Base-by-base conservation (phyloP, 352 stramenopile genomes). In the Sclerospora graminicola region DNA sequence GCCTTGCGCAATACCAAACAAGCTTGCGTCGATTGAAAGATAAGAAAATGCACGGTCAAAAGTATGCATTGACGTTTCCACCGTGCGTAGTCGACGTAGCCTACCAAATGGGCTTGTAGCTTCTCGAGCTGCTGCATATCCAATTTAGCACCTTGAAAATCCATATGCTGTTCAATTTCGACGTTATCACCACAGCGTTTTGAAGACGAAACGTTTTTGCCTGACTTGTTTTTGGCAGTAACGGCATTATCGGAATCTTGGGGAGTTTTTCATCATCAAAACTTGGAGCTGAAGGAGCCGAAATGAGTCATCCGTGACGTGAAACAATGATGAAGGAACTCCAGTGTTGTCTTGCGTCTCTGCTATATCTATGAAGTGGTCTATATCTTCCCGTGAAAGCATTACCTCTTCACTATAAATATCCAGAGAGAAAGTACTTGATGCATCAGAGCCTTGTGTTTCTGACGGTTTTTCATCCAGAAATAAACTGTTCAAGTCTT, bases 141-240 rank as follows among this genome's bases (percentile, higher is more conserved):
- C n/a, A n/a, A n/a, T n/a, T n/a, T n/a, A n/a, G n/a, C n/a, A n/a
- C n/a, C n/a, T n/a, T n/a, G n/a, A n/a, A n/a, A n/a, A n/a, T n/a
- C n/a, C n/a, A n/a, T n/a, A n/a, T n/a, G n/a, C n/a, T n/a, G n/a
- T n/a, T n/a, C n/a, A n/a, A n/a, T n/a, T n/a, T n/a, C n/a, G n/a
- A n/a, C 62, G 19, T 80, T 72, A 14, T 82, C 69, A 10, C 69
- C 69, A 34, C 69, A 82, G 19, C 69, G 65, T 24, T 80, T 73
- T 6, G 69, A 63, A 0, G 56, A 66, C 10, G 66, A 68, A 13
- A 80, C 27, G 0, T 62, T 61, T 26, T 26, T 31, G 79, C 79
- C 44, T 56, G 72, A 45, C 77, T 67, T 21, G 80, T 24, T 41
- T 2, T n/a, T n/a, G 4, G 18, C 23, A 41, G 33, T 10, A 55